A percentile compares a stretch with the other conserved stretches of the same genome.
phyloP scores from a whole-genome alignment of 1,284 basidiomycete species.

The Papiliotrema nemorosa region DNA sequence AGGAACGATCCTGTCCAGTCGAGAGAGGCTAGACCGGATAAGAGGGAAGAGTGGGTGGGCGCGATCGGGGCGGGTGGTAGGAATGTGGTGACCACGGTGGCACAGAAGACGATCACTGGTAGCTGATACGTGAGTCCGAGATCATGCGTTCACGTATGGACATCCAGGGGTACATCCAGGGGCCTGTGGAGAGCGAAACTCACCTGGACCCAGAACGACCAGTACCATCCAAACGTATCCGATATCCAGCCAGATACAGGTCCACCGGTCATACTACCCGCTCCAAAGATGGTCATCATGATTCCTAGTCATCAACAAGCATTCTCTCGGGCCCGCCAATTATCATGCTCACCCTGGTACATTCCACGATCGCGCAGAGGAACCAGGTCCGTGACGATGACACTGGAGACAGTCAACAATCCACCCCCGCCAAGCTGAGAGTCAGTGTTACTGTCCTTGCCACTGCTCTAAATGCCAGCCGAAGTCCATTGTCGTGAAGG shows the following conservation, averaged over 20 bases:
- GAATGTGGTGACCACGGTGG: conserved; percentile 30
- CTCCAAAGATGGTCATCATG: conserved; percentile 49
- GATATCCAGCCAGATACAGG: conserved; percentile 43
- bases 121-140: too few relatives aligned
- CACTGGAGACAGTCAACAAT: conserved; percentile 43
- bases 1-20: conserved; percentile 49
- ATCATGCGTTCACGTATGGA: too few relatives aligned
- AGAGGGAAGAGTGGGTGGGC: conserved; percentile 33
- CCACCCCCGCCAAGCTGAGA: conserved; percentile 46
- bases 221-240: conserved; percentile 43
- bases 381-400: conserved; percentile 49
- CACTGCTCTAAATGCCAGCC: too few relatives aligned
- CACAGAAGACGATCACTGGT: conserved; percentile 35
- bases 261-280: conserved; percentile 45
- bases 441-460: too few relatives aligned
- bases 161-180: too few relatives aligned
- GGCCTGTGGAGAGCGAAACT: conserved; percentile 10
- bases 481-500: too few relatives aligned
- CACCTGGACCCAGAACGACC: conserved; percentile 44
- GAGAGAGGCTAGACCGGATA: conserved; percentile 31
- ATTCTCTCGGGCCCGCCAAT: conserved; percentile 48
- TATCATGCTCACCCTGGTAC: conserved; percentile 47
- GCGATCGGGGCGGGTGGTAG: conserved; percentile 36
- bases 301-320: conserved; percentile 37
- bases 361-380: conserved; percentile 45